Base-by-base conservation (phyloP, 2,329 filamentous ascomycete species). In the Drechslerella coelobrocha region DNA sequence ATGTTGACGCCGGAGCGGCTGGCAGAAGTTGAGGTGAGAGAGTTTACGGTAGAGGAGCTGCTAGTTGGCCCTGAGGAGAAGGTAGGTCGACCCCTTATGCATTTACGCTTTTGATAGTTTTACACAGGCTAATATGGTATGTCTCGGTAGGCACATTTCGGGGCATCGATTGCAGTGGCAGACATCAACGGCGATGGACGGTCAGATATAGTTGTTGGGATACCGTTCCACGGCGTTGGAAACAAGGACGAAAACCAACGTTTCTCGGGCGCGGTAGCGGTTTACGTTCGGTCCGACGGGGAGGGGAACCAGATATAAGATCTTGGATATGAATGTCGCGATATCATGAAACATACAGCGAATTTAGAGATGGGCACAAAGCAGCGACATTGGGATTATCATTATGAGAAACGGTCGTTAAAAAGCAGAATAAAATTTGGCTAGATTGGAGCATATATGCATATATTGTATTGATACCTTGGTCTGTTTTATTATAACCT, bases 221-320 rank as follows among this genome's bases (percentile, higher is more conserved):
- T 76, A 29, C 75, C 75, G 29, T 73, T 61, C 47, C 55, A 63
- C 37, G 74, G 72, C 0, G 73, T 73, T n/a, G 34, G 53, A 12
- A 59, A 63, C 6, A 45, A 31, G 6, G 68, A 68, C n/a, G 72
- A 73, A 60, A 73, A 54, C 23, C n/a, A 37, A 55, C 62, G 74
- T 51, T 75, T 74, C 52, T 73, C 62, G 29, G 75, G 75, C 0
- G 74, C 72, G 1, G 51, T 75, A 6, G 74, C 63, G 14, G 65
- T 75, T 24, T 74, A 53, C 59, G 31, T 59, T 10, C 34, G 65
- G 47, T 53, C 52, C 2, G 63, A 68, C 21, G 55, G 41, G 45
- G 9, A 37, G 27, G 8, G 24, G 23, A 56, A 45, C 21, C n/a
- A n/a, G n/a, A 43, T 55, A 39, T 14, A 52, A 4, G 34, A 48